Base-by-base conservation (phyloP, 106 monocot species). In the Iris macrosiphon region DNA sequence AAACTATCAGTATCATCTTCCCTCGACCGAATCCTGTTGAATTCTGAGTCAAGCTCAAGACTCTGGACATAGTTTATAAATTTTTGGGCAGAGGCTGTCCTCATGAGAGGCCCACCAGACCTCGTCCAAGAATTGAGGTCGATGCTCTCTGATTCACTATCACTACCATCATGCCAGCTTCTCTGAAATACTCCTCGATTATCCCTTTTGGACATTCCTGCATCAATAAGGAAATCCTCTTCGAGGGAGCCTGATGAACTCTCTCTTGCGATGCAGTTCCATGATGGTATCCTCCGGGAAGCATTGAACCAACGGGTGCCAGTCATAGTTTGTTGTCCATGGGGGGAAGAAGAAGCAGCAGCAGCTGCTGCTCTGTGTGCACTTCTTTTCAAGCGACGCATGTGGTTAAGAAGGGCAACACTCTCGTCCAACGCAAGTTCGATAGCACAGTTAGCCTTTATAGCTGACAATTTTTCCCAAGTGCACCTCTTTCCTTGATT, bases 401-500 rank as follows among this genome's bases (percentile, higher is more conserved):
- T 77, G 52, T 84, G 84, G 58, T 84, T 84, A 18, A 89, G 80
- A 33, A 84, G 63, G 6, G 76, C 77, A 30, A 89, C 84, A 39
- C 84, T 80, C 30, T 89, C 89, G 38, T 89, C 89, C 19, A 89
- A 43, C 10, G 55, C 76, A 63, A 89, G 79, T 40, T 89, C 89
- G 45, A 89, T 77, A 7, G 76, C 84, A 25, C 89, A 89, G 49
- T 89, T 89, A 57, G 84, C 84, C 42, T 65, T 84, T 57, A 89
- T 84, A 6, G 80, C 89, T 2, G 89, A 74, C 4, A 89, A 80
- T 55, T 89, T 84, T 70, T 89, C 89, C 89, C 89, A 89, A 1
- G 89, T 89, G 71, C 80, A 84, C 32, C 80, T 59, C 45, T 84
- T 79, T 5, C 89, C 89, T 52, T 89, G 89, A 49, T 89, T 84